Evolutionary conservation across 805 yeast genomes (phyloP).

Genomic region (Kodamaea fukazawae): DNA sequence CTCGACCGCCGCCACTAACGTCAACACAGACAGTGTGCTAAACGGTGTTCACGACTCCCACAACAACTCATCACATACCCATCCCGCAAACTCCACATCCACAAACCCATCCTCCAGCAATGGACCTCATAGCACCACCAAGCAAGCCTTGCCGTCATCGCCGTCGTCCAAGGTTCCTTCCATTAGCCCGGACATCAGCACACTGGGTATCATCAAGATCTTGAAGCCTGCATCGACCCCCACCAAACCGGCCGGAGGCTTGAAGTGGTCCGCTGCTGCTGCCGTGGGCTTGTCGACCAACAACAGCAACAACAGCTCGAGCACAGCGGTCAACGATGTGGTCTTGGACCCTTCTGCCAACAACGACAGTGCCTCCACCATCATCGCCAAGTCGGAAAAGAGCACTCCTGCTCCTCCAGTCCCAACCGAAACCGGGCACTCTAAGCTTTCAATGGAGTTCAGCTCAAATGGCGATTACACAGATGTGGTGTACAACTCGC

Average conservation of each 20-base stretch:
- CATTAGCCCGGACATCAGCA: constrained; percentile 26
- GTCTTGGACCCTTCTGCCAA: not conserved
- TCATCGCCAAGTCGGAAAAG: constrained; percentile 4
- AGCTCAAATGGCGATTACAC: not conserved
- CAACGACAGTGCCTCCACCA: constrained; percentile 9
- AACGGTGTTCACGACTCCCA: not conserved
- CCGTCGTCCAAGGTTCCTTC: constrained; percentile 11
- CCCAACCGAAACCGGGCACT: constrained; percentile 1
- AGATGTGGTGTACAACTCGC: constrained; percentile 30
- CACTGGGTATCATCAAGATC: constrained; percentile 41
- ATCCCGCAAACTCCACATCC: not conserved
- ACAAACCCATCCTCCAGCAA: too few species aligned
- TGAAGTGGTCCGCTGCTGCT: constrained; percentile 58
- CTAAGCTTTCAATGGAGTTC: not conserved
- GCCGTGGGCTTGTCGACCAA: constrained; percentile 33
- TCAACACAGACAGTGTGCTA: constrained; percentile 2
- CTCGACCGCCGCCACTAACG: not conserved
- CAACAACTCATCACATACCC: not conserved
- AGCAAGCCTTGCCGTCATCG: constrained; percentile 6
- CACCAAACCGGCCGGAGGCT: constrained; percentile 49
- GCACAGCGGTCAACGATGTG: constrained; percentile 1
- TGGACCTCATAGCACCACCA: not conserved
- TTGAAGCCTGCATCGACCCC: constrained; percentile 58
- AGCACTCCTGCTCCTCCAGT: constrained; percentile 1
- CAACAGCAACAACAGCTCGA: constrained; percentile 2